These are phyloP conservation scores for Trametes elegans DNA, from an alignment of 768 basidiomycete species.

Conservation along the genomic window DNA sequence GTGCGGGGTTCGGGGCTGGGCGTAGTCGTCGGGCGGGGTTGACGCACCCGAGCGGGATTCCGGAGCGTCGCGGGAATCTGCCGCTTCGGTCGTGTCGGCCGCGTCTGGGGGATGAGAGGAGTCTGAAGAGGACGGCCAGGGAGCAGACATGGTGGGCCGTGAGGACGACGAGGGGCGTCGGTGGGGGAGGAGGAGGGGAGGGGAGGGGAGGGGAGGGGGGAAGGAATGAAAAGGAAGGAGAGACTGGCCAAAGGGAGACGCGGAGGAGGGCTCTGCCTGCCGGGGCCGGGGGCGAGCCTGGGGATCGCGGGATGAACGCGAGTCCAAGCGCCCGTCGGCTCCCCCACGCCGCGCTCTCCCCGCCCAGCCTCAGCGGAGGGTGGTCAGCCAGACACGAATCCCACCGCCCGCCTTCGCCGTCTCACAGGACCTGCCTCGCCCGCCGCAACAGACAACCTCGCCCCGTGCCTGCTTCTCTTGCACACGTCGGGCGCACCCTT, in stretches of 20 bases:
- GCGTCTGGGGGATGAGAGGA: no score
- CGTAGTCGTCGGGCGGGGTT: constrained; percentile 19
- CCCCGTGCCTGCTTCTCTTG: no score
- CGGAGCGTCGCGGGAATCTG: no score
- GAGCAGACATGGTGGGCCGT: constrained; percentile 6
- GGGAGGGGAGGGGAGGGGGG: background rate
- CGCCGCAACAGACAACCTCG: background rate
- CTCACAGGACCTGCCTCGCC: background rate
- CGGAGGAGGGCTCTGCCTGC: no score
- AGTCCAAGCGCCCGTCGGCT: constrained; percentile 6
- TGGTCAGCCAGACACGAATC: background rate
- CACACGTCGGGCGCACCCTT: background rate
- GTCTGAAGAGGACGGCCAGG: constrained; percentile 16
- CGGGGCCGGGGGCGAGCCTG: background rate
- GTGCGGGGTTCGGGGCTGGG: constrained; percentile 22
- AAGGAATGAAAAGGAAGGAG: constrained; percentile 10
- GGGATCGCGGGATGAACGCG: background rate
- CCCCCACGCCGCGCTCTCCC: constrained; percentile 1
- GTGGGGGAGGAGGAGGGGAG: background rate
- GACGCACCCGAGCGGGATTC: constrained; percentile 21
- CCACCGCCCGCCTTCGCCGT: constrained; percentile 26
- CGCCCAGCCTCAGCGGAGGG: background rate
- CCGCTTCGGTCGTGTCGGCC: no score
- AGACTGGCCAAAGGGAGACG: background rate
- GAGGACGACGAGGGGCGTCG: background rate